Evolutionary conservation across 495 filamentous ascomycete species (phyloP), one percentile per base, ranked within the genome.

Genomic region (Terfezia boudieri): DNA sequence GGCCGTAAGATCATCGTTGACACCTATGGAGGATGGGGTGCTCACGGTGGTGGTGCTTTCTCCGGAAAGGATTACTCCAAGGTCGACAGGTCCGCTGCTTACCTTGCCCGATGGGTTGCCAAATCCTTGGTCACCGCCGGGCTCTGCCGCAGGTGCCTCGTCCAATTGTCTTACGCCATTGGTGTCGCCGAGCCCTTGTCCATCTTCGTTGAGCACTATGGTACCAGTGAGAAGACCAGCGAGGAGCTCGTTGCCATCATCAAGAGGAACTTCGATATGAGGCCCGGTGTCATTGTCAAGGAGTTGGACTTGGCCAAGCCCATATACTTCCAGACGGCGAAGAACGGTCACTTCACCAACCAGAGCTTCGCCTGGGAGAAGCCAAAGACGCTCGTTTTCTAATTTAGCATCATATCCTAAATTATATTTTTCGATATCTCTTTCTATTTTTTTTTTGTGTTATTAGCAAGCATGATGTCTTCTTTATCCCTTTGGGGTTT

Each of bases 51-150:
- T 74, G 90, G 90, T 78, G 90, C 90, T 70, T 98, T 98, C 83
- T 96, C 90, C 66, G 90, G 90, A 67, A 98, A 98, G 80, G 90
- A 98, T 70, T 98, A 94, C 83, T 94, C 86, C 73, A 98, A 98
- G 77, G 90, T 98, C 71, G 90, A 98, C 69, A 84, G 90, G 62
- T 95, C 89, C 36, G 90, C 90, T 61, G 90, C 90, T 65, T 98
- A 98, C 74, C 78, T 94, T 60, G 87, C 81, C 64, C 85, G 90
- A 63, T 98, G 90, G 90, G 84, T 98, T 69, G 90, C 90, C 68
- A 98, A 98, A 80, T 98, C 90, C 46, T 76, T 98, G 59, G 85
- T 98, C 56, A 72, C 80, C 63, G 82, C 89, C 64, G 80, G 81
- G 61, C 83, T 98, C 56, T 82, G 82, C 60, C 86, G 88, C 64